A percentile compares a stretch with the other conserved stretches of the same genome.
These are phyloP conservation scores for Hysterangium stoloniferum DNA, from an alignment of 768 basidiomycete genomes.

Conservation along the genomic window DNA sequence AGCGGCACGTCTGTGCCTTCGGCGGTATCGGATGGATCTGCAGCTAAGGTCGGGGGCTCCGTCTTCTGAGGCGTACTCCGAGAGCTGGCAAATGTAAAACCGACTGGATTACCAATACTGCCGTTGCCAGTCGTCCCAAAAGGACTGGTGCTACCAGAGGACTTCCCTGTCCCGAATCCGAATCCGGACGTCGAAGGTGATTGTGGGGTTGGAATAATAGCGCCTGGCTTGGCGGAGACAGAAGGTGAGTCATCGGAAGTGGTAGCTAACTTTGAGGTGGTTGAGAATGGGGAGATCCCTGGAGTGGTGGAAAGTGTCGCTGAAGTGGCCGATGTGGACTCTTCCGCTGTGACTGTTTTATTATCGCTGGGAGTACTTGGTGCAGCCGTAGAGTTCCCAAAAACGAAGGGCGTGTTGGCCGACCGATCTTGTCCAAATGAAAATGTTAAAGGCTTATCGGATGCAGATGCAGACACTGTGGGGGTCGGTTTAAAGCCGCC, in stretches of 20 bases:
- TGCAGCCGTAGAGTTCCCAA: too few relatives aligned
- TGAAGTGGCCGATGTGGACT: slow-evolving; percentile 20
- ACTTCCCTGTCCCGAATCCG: slow-evolving; percentile 1
- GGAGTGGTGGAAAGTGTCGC: slow-evolving; percentile 18
- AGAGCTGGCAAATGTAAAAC: slow-evolving; percentile 47
- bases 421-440: background rate
- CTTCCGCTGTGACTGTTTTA: too few relatives aligned
- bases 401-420: background rate
- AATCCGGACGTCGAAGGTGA: slow-evolving; percentile 1
- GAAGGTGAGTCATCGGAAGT: background rate
- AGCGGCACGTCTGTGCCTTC: background rate
- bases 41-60: slow-evolving; percentile 18
- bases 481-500: too few relatives aligned
- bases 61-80: slow-evolving; percentile 23
- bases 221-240: background rate
- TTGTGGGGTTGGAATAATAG: background rate
- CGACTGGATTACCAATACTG: slow-evolving; percentile 56
- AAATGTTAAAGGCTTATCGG: background rate
- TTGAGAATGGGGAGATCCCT: slow-evolving; percentile 14
- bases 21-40: slow-evolving; percentile 9
- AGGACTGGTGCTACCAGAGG: slow-evolving; percentile 15
- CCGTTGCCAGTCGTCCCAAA: slow-evolving; percentile 28
- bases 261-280: slow-evolving; percentile 11
- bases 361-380: too few relatives aligned
- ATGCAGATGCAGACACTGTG: background rate